A percentile compares a stretch with the other conserved stretches of the same genome.
Conservation (phyloP, 176 grass and related monocot genomes). For the Calamus simplicifolius region DNA sequence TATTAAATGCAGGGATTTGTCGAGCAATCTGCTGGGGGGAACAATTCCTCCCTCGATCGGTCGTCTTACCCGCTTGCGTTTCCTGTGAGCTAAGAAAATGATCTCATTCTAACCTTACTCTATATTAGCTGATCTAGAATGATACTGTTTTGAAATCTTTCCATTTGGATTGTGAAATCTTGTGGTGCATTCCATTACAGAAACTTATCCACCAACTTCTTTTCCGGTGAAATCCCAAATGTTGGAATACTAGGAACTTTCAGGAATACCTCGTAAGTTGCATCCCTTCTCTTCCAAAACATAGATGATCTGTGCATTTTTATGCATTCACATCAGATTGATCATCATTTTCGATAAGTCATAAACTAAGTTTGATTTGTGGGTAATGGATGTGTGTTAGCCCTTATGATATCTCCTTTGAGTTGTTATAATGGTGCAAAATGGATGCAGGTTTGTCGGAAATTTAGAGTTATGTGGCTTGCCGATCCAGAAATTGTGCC, state of each 20-base stretch:
- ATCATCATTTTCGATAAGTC: too few relatives aligned
- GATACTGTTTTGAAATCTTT: too few relatives aligned
- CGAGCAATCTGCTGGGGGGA: slow-evolving; percentile 74
- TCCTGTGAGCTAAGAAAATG: slow-evolving; percentile 42
- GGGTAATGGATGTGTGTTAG: too few relatives aligned
- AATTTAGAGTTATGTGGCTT: slow-evolving; percentile 96
- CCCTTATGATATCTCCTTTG: too few relatives aligned
- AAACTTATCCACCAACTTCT: slow-evolving; percentile 92
- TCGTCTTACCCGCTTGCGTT: slow-evolving; percentile 54
- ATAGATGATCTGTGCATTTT: too few relatives aligned
- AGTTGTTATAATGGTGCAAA: slow-evolving; percentile 12
- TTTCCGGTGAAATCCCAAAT: slow-evolving; percentile 84
- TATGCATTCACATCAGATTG: too few relatives aligned
- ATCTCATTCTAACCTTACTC: background rate
- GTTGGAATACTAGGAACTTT: slow-evolving; percentile 80
- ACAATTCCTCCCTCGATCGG: slow-evolving; percentile 67
- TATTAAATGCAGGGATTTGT: slow-evolving; percentile 55
- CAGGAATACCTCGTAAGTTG: slow-evolving; percentile 83
- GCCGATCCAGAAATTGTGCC: slow-evolving; percentile 72
- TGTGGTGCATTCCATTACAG: slow-evolving; percentile 17
- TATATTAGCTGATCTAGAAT: too few relatives aligned
- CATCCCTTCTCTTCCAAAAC: background rate
- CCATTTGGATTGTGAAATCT: background rate
- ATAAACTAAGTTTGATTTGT: too few relatives aligned
- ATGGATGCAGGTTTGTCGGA: slow-evolving; percentile 65